phyloP scores from a whole-genome alignment of 768 basidiomycete species.

The Melanogaster broomeanus region DNA sequence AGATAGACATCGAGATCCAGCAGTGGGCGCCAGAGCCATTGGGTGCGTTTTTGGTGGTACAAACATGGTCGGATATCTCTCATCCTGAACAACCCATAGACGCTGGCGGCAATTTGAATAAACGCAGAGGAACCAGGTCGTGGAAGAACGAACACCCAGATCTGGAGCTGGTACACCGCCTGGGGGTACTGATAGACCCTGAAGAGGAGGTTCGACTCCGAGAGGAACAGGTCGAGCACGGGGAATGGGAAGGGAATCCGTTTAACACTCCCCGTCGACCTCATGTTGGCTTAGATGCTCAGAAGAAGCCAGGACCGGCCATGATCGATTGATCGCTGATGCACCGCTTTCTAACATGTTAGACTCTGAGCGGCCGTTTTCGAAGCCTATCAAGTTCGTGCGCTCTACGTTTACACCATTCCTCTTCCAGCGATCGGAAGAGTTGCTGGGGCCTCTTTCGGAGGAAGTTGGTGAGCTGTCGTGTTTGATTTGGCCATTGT shows the following conservation, averaged over 20 bases:
- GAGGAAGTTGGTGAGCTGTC: slow-evolving; percentile 51
- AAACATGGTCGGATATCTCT: neutral
- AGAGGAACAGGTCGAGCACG: slow-evolving; percentile 20
- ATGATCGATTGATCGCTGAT: slow-evolving; percentile 27
- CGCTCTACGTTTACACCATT: slow-evolving; percentile 52
- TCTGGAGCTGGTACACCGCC: slow-evolving; percentile 14
- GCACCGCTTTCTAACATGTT: slow-evolving; percentile 58
- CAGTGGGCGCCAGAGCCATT: slow-evolving; percentile 16
- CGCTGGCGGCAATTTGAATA: neutral
- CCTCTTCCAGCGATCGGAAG: slow-evolving; percentile 58
- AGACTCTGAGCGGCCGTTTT: slow-evolving; percentile 56
- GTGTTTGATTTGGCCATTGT: neutral
- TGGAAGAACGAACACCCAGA: slow-evolving; percentile 12
- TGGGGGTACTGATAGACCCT: slow-evolving; percentile 15
- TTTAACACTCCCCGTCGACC: slow-evolving; percentile 3
- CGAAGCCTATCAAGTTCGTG: slow-evolving; percentile 73
- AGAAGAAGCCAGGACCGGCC: neutral
- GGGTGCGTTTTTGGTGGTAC: slow-evolving; percentile 16
- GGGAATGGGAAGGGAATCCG: slow-evolving; percentile 19
- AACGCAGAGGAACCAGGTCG: neutral
- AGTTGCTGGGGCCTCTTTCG: slow-evolving; percentile 54
- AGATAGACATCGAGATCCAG: slow-evolving; percentile 27
- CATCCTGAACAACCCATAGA: slow-evolving; percentile 10
- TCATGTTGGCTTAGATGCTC: neutral
- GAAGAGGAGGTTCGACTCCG: slow-evolving; percentile 8